Conservation (phyloP, 176 grass and related monocot species). For the Musa acuminata region DNA sequence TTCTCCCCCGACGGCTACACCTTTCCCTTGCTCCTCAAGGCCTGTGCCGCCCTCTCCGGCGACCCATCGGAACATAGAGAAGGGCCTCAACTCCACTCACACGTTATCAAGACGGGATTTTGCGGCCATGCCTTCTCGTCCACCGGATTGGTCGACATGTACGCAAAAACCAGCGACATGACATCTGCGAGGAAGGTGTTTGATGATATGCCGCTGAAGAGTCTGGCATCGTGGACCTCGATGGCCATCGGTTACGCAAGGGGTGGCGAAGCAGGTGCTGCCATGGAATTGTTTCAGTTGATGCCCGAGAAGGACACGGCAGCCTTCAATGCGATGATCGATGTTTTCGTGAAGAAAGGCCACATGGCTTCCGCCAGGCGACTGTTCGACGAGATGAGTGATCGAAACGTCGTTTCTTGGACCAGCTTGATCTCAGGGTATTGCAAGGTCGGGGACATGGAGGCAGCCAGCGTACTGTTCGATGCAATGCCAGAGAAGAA, state of each 20-base stretch:
- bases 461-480: conserved; percentile 8
- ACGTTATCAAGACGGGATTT: conserved; percentile 28
- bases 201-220: conserved; percentile 10
- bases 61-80: not conserved
- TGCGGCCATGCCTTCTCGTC: conserved; percentile 7
- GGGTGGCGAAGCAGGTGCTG: conserved; percentile 1
- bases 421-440: conserved; percentile 26
- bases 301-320: conserved; percentile 26
- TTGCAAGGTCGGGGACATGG: conserved; percentile 17
- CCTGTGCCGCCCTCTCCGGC: not conserved
- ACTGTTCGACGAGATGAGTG: conserved; percentile 16
- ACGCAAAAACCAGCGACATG: conserved; percentile 7
- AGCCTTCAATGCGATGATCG: conserved; percentile 24
- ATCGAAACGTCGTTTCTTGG: conserved; percentile 23
- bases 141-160: conserved; percentile 20
- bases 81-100: conserved; percentile 19
- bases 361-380: conserved; percentile 6
- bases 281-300: conserved; percentile 15
- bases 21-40: conserved; percentile 23
- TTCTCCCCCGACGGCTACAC: conserved; percentile 19
- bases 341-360: conserved; percentile 15
- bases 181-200: conserved; percentile 13
- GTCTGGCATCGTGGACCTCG: conserved; percentile 19
- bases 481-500: conserved; percentile 18
- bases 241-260: conserved; percentile 21